Conservation (phyloP, 768 basidiomycete species). For the Leccinum disarticulatum region DNA sequence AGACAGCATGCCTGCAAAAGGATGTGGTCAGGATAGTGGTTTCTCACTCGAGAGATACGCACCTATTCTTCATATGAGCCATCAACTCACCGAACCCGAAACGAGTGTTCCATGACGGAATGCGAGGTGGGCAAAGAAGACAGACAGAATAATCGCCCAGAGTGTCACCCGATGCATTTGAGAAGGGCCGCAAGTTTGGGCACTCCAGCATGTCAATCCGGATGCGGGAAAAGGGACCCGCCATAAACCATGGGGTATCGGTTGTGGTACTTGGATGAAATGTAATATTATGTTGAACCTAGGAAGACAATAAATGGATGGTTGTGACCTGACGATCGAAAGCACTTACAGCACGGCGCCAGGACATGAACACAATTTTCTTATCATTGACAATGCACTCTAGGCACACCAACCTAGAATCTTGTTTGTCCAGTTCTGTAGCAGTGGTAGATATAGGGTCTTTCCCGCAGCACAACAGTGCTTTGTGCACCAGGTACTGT, state of each 20-base stretch:
- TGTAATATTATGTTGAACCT: conserved; percentile 21
- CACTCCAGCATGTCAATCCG: conserved; percentile 1
- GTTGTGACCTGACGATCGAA: neutral
- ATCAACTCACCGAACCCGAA: conserved; percentile 17
- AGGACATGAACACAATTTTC: conserved; percentile 16
- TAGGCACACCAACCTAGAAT: conserved; percentile 17
- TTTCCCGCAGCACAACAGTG: conserved; percentile 21
- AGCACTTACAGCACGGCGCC: conserved; percentile 25
- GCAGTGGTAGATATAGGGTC: conserved; percentile 25
- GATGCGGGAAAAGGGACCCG: neutral
- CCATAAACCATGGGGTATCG: conserved; percentile 12
- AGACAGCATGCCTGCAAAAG: conserved; percentile 19
- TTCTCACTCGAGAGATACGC: conserved; percentile 6
- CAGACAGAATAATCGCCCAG: conserved; percentile 23
- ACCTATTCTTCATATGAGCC: conserved; percentile 21
- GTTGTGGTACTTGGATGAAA: conserved; percentile 14
- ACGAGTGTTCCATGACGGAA: conserved; percentile 28
- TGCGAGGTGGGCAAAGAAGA: conserved; percentile 26
- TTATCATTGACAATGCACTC: conserved; percentile 15
- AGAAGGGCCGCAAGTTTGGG: neutral
- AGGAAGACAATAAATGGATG: neutral
- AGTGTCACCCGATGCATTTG: neutral
- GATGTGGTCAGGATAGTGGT: neutral
- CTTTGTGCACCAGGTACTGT: conserved; percentile 12
- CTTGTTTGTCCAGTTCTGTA: conserved; percentile 28